phyloP scores from a whole-genome alignment of 805 yeast species.

The Pichia deserticola region DNA sequence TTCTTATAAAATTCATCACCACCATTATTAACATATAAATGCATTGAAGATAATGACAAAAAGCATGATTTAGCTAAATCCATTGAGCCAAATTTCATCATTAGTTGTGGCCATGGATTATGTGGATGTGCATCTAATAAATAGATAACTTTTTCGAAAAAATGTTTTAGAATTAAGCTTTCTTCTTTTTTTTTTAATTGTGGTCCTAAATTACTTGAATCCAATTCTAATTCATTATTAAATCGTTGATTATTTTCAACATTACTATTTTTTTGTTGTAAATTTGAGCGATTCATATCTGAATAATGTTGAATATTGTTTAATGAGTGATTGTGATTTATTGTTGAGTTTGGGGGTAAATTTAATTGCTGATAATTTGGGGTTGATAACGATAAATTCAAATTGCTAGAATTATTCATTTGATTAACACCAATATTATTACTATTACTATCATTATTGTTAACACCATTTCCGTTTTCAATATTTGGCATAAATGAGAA shows the following conservation, averaged over 20 bases:
- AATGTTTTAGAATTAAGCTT: slow-evolving; percentile 47
- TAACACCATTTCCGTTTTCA: background rate
- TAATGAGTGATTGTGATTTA: too few species aligned
- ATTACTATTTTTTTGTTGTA: background rate
- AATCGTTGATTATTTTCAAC: background rate
- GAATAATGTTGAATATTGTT: too few species aligned
- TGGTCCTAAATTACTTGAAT: slow-evolving; percentile 18
- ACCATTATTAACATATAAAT: slow-evolving; percentile 48
- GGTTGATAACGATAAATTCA: too few species aligned
- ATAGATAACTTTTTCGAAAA: slow-evolving; percentile 46
- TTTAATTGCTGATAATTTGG: too few species aligned
- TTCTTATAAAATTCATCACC: slow-evolving; percentile 43
- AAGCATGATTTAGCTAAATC: slow-evolving; percentile 53
- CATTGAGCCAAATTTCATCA: slow-evolving; percentile 48
- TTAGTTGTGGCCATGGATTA: slow-evolving; percentile 55
- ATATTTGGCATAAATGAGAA: background rate
- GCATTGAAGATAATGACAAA: slow-evolving; percentile 48
- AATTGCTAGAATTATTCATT: too few species aligned
- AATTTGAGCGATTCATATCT: too few species aligned
- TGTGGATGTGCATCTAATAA: slow-evolving; percentile 53
- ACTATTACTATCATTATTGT: background rate
- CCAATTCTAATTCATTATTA: slow-evolving; percentile 13
- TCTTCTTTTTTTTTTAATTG: slow-evolving; percentile 32
- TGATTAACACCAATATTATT: background rate
- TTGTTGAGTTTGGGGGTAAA: too few species aligned